phyloP scores from a whole-genome alignment of 768 basidiomycete species.

The Serpula lacrymans region DNA sequence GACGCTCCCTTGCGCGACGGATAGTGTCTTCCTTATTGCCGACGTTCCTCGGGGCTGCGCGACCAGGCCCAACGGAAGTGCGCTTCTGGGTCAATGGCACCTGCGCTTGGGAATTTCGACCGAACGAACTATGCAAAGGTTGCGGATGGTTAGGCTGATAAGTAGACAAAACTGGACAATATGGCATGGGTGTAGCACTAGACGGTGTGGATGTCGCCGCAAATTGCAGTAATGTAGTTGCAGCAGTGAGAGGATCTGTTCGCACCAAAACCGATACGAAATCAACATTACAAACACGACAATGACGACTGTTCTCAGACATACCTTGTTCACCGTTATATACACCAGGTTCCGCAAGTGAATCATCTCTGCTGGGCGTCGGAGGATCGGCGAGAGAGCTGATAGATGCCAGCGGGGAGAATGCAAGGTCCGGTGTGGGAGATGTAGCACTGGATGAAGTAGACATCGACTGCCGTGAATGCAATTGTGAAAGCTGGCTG shows the following conservation, averaged over 20 bases:
- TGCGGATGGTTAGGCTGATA: constrained; percentile 9
- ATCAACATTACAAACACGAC: constrained; percentile 6
- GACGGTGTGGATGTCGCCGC: constrained; percentile 7
- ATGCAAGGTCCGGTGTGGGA: constrained; percentile 17
- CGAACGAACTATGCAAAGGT: no score
- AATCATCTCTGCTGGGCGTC: constrained; percentile 14
- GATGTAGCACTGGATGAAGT: constrained; percentile 5
- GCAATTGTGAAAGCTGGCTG: constrained; percentile 3
- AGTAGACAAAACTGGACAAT: constrained; percentile 1
- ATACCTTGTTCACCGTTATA: constrained; percentile 12
- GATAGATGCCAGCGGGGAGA: constrained; percentile 28
- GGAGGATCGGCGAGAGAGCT: constrained; percentile 27
- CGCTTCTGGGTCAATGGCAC: no score
- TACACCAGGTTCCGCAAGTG: not conserved
- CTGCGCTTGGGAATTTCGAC: no score
- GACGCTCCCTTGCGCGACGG: constrained; percentile 50
- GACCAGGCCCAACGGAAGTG: no score
- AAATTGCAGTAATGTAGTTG: constrained; percentile 9
- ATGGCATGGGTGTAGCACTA: not conserved
- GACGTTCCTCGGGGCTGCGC: no score
- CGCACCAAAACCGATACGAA: no score
- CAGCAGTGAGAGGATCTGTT: constrained; percentile 19
- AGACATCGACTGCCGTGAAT: constrained; percentile 1
- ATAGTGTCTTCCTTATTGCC: constrained; percentile 47
- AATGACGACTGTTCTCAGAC: constrained; percentile 1